Evolutionary conservation across 2,329 filamentous ascomycete genomes (phyloP).

Genomic region (Neonectria hederae): DNA sequence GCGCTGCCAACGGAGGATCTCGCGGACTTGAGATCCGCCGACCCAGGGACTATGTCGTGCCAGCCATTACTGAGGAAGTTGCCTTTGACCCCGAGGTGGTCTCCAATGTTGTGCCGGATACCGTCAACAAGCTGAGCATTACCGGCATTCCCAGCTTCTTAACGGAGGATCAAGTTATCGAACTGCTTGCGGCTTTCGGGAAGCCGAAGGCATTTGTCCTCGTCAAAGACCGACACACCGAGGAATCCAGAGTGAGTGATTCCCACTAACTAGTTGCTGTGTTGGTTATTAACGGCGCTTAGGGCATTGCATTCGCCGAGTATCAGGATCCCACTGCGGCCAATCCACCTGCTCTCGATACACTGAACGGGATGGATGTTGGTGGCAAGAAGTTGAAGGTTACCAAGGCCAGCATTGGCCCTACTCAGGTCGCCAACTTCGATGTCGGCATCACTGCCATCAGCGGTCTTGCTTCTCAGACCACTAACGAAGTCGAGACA

Average conservation of each 20-base stretch:
- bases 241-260: constrained; percentile 82
- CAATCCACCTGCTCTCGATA: constrained; percentile 88
- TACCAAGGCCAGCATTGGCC: constrained; percentile 87
- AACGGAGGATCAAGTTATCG: constrained; percentile 88
- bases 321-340: constrained; percentile 76
- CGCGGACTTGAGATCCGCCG: constrained; percentile 79
- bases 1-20: constrained; percentile 62
- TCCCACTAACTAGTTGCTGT: no score
- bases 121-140: constrained; percentile 93
- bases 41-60: constrained; percentile 97
- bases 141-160: constrained; percentile 89
- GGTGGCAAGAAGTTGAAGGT: constrained; percentile 89
- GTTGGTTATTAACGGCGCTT: constrained; percentile 43
- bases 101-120: constrained; percentile 85
- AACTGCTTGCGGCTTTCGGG: constrained; percentile 90
- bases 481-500: constrained; percentile 78
- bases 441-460: constrained; percentile 98
- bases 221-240: constrained; percentile 85
- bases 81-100: constrained; percentile 80
- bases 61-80: constrained; percentile 77
- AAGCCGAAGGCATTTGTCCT: constrained; percentile 91
- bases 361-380: constrained; percentile 91
- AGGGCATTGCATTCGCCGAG: constrained; percentile 98
- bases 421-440: constrained; percentile 89
- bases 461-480: constrained; percentile 95